These are phyloP conservation scores for Phoma sp. DNA, from an alignment of 2,329 filamentous ascomycete species.

Conservation along the genomic window DNA sequence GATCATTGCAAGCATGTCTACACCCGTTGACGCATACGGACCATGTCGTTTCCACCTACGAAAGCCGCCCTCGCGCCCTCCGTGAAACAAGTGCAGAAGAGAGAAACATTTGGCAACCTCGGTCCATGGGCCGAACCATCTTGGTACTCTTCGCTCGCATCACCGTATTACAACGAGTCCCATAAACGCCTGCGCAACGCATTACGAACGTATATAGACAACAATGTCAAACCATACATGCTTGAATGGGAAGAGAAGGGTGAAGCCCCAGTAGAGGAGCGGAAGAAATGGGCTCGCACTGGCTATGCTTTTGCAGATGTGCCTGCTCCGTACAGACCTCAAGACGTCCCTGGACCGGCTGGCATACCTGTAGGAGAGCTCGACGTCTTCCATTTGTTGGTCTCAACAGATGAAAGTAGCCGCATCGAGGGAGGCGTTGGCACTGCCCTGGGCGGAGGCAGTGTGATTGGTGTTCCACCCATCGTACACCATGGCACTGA, in stretches of 20 bases:
- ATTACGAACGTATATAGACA: conserved; percentile 65
- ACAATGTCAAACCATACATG: conserved; percentile 62
- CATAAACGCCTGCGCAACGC: conserved; percentile 64
- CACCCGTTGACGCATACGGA: neutral
- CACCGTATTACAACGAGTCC: conserved; percentile 68
- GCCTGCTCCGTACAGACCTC: conserved; percentile 52
- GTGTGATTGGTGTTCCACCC: conserved; percentile 68
- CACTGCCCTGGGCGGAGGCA: conserved; percentile 64
- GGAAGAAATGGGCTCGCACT: conserved; percentile 47
- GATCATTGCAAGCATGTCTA: neutral
- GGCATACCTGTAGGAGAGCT: conserved; percentile 46
- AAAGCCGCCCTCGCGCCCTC: conserved; percentile 20
- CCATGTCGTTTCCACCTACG: conserved; percentile 18
- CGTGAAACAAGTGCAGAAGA: conserved; percentile 29
- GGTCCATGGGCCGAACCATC: conserved; percentile 55
- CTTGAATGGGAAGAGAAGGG: conserved; percentile 67
- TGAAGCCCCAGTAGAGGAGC: conserved; percentile 55
- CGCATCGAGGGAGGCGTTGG: conserved; percentile 64
- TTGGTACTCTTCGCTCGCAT: conserved; percentile 56
- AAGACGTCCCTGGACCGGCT: conserved; percentile 45
- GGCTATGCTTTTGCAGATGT: conserved; percentile 54
- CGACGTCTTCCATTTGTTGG: conserved; percentile 53
- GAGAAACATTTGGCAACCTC: conserved; percentile 43
- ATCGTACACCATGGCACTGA: conserved; percentile 67
- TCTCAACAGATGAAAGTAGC: conserved; percentile 62